Conservation (phyloP, 2,329 filamentous ascomycete species). For the Pyricularia sp. region DNA sequence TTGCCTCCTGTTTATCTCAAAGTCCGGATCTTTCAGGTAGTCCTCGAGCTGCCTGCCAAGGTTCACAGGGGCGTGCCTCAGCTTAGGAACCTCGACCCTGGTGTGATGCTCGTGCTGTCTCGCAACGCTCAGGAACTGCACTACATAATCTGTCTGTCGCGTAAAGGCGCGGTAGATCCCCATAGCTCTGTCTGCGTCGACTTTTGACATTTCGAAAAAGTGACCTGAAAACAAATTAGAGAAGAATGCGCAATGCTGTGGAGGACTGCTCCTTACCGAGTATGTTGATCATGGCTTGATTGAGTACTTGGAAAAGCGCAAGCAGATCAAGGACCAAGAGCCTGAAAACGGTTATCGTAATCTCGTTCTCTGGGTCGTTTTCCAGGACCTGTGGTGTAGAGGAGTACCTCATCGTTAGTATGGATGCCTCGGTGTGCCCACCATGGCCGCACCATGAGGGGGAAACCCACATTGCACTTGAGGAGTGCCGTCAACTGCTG, state of each 20-base stretch:
- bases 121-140: slow-evolving; percentile 79
- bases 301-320: slow-evolving; percentile 86
- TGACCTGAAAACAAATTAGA: slow-evolving; percentile 49
- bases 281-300: slow-evolving; percentile 95
- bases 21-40: slow-evolving; percentile 89
- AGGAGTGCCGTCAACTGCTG: slow-evolving; percentile 76
- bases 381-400: slow-evolving; percentile 57
- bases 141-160: slow-evolving; percentile 84
- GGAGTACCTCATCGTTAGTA: neutral
- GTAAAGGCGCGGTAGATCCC: slow-evolving; percentile 89
- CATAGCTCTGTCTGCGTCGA: slow-evolving; percentile 86
- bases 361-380: slow-evolving; percentile 89
- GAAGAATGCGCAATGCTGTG: too few relatives aligned
- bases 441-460: neutral
- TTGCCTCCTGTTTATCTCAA: slow-evolving; percentile 85
- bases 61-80: slow-evolving; percentile 94
- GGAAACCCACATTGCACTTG: slow-evolving; percentile 72
- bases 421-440: neutral
- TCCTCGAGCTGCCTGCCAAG: slow-evolving; percentile 84
- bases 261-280: slow-evolving; percentile 51
- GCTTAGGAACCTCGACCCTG: slow-evolving; percentile 85
- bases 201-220: slow-evolving; percentile 96
- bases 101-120: slow-evolving; percentile 89
- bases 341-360: slow-evolving; percentile 87
- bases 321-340: slow-evolving; percentile 84